These are phyloP conservation scores for Blastobotrys petasosporus DNA, from an alignment of 1,139 yeast species.

Conservation along the genomic window DNA sequence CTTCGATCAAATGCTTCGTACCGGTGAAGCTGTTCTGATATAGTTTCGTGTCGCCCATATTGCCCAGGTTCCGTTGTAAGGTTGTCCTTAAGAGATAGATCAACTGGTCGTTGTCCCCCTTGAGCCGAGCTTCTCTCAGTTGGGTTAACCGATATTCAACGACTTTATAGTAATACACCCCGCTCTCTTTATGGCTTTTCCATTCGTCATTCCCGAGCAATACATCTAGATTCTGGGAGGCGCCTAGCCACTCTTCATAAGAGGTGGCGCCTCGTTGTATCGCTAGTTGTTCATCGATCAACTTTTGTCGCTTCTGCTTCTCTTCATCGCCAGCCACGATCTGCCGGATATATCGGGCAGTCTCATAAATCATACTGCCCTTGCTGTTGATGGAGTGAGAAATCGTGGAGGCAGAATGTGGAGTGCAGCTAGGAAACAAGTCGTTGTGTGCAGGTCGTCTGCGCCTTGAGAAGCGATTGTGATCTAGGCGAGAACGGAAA, in stretches of 20 bases:
- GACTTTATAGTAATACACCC: constrained; percentile 64
- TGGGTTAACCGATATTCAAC: constrained; percentile 51
- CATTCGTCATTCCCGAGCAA: constrained; percentile 60
- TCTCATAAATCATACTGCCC: too few relatives aligned
- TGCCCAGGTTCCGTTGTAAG: constrained; percentile 80
- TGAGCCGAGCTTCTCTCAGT: constrained; percentile 52
- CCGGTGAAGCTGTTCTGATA: constrained; percentile 80
- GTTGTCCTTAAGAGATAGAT: constrained; percentile 74
- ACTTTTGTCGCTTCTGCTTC: not conserved
- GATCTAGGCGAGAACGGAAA: too few relatives aligned
- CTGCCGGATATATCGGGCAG: too few relatives aligned
- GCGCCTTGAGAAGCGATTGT: too few relatives aligned
- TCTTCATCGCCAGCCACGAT: too few relatives aligned
- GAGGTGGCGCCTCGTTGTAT: constrained; percentile 39
- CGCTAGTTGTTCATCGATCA: constrained; percentile 5
- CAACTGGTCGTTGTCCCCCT: constrained; percentile 53
- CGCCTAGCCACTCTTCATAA: constrained; percentile 64
- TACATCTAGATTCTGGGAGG: constrained; percentile 59
- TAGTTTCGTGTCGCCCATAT: constrained; percentile 75
- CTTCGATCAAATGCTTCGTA: constrained; percentile 76
- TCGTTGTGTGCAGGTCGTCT: too few relatives aligned
- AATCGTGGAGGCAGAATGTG: too few relatives aligned
- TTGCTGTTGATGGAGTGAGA: too few relatives aligned
- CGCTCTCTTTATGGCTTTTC: constrained; percentile 59
- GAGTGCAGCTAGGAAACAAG: too few relatives aligned